Evolutionary conservation across 1,284 basidiomycete species (phyloP).

Genomic region (Coriolopsis trogii): DNA sequence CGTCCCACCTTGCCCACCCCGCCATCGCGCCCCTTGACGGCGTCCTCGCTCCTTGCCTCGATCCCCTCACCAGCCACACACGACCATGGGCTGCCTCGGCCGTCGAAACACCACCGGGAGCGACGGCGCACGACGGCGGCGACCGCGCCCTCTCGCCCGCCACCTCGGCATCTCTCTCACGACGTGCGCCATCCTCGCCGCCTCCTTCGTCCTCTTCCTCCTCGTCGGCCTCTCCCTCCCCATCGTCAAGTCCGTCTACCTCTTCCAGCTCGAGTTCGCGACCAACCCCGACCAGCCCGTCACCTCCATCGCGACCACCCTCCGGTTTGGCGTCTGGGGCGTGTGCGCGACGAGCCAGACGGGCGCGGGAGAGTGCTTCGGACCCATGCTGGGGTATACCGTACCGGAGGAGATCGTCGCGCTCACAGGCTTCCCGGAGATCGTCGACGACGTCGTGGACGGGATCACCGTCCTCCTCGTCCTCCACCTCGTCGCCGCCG

Average conservation of each 20-base stretch:
- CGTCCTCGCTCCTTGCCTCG: neutral
- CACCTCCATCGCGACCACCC: conserved; percentile 58
- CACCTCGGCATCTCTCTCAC: conserved; percentile 51
- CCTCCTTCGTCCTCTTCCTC: conserved; percentile 69
- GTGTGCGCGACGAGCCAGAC: conserved; percentile 55
- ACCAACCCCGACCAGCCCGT: conserved; percentile 36
- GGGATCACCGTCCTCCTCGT: conserved; percentile 61
- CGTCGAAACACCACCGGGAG: conserved; percentile 5
- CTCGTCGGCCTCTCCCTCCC: conserved; percentile 75
- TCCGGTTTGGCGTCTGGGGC: conserved; percentile 79
- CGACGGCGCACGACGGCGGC: conserved; percentile 12
- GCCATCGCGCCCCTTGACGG: too few relatives aligned
- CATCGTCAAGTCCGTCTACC: conserved; percentile 73
- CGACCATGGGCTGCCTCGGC: neutral
- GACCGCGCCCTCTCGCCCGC: conserved; percentile 27
- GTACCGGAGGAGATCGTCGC: conserved; percentile 36
- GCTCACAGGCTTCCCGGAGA: conserved; percentile 45
- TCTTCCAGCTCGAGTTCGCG: conserved; percentile 57
- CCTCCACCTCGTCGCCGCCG: conserved; percentile 66
- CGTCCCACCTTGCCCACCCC: neutral
- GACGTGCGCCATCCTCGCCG: conserved; percentile 49
- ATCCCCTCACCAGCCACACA: neutral
- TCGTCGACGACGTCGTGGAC: conserved; percentile 51
- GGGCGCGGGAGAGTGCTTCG: conserved; percentile 51
- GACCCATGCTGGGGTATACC: conserved; percentile 54